Evolutionary conservation across 805 yeast genomes (phyloP).

Genomic region (Ogataea degrootiae): DNA sequence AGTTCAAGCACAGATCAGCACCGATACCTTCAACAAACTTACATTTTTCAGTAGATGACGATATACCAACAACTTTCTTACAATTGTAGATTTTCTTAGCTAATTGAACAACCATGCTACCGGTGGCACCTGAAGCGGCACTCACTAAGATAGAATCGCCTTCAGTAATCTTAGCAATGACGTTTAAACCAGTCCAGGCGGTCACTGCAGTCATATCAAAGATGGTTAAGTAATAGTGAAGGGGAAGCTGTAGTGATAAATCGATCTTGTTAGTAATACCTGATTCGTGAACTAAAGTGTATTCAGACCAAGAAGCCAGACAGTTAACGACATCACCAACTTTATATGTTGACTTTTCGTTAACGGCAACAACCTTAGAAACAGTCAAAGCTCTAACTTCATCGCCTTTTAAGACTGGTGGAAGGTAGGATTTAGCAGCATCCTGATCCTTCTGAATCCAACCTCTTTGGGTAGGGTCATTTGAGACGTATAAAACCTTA

Average conservation of each 20-base stretch:
- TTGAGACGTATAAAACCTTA: slow-evolving; percentile 44
- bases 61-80: slow-evolving; percentile 52
- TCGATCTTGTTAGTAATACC: slow-evolving; percentile 30
- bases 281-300: slow-evolving; percentile 31
- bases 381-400: slow-evolving; percentile 43
- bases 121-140: slow-evolving; percentile 78
- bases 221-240: slow-evolving; percentile 41
- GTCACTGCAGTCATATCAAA: slow-evolving; percentile 58
- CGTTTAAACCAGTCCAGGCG: slow-evolving; percentile 51
- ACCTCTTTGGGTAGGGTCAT: slow-evolving; percentile 60
- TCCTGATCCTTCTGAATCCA: slow-evolving; percentile 42
- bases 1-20: slow-evolving; percentile 50
- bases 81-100: slow-evolving; percentile 51
- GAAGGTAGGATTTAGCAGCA: slow-evolving; percentile 29
- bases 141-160: slow-evolving; percentile 48
- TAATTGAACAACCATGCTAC: slow-evolving; percentile 52
- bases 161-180: slow-evolving; percentile 42
- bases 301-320: slow-evolving; percentile 44
- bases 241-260: slow-evolving; percentile 25
- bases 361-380: slow-evolving; percentile 46
- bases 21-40: slow-evolving; percentile 50
- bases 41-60: slow-evolving; percentile 55
- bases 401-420: slow-evolving; percentile 40
- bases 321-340: slow-evolving; percentile 43
- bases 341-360: slow-evolving; percentile 30